These are phyloP conservation scores for Vigna unguiculata DNA, from an alignment of 306 rosid genomes.

Conservation along the genomic window DNA sequence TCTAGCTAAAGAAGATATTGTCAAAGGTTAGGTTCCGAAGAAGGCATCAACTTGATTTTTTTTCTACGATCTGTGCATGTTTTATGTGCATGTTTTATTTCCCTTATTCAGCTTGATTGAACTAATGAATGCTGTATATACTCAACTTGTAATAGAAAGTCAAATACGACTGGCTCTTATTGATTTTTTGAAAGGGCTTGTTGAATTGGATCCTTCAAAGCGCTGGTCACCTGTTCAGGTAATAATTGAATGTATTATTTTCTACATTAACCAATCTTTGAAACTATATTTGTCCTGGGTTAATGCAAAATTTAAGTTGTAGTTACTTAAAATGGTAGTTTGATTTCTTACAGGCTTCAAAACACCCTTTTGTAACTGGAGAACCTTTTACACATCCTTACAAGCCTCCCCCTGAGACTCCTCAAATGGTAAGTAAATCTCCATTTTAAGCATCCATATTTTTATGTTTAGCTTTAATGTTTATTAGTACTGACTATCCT, in stretches of 20 bases:
- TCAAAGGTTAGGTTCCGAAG: constrained; percentile 69
- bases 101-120: constrained; percentile 31
- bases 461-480: constrained; percentile 37
- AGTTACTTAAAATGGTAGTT: constrained; percentile 48
- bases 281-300: constrained; percentile 41
- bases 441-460: constrained; percentile 31
- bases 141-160: constrained; percentile 71
- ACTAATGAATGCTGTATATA: constrained; percentile 45
- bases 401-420: constrained; percentile 85
- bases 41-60: constrained; percentile 25
- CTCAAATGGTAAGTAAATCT: constrained; percentile 77
- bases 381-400: constrained; percentile 94
- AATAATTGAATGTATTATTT: constrained; percentile 37
- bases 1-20: constrained; percentile 81
- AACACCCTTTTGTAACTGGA: constrained; percentile 98
- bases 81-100: constrained; percentile 18
- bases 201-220: constrained; percentile 95
- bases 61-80: constrained; percentile 4
- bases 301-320: constrained; percentile 38
- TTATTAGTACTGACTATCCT: constrained; percentile 6
- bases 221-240: constrained; percentile 99
- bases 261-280: constrained; percentile 1
- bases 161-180: constrained; percentile 87
- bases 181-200: constrained; percentile 95
- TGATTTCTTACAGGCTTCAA: constrained; percentile 81